A percentile compares a stretch with the other conserved stretches of the same genome.
These are phyloP conservation scores for Saccharomycopsis sp. DNA, from an alignment of 805 yeast species.

Conservation along the genomic window DNA sequence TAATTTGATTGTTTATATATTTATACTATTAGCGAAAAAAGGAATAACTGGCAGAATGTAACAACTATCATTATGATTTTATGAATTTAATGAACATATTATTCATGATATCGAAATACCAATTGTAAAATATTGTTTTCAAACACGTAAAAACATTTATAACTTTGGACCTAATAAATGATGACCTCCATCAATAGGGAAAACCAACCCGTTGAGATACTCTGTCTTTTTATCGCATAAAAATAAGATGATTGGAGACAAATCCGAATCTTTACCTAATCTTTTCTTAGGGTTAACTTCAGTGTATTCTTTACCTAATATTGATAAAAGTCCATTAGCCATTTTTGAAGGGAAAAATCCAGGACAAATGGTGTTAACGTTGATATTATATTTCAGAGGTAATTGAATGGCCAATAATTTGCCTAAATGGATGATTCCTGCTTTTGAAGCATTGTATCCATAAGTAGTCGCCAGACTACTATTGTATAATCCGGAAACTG, in stretches of 20 bases:
- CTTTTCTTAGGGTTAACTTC: constrained; percentile 50
- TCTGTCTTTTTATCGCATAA: constrained; percentile 45
- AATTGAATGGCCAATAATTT: constrained; percentile 53
- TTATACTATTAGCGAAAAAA: too few relatives aligned
- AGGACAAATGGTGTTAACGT: constrained; percentile 63
- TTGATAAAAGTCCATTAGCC: constrained; percentile 52
- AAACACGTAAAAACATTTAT: not conserved
- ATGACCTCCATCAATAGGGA: constrained; percentile 66
- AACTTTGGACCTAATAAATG: constrained; percentile 28
- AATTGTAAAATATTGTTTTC: too few relatives aligned
- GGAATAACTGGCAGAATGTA: too few relatives aligned
- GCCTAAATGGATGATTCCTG: constrained; percentile 63
- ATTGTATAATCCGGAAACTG: constrained; percentile 44
- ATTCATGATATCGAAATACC: too few relatives aligned
- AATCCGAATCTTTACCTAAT: constrained; percentile 51
- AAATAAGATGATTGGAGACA: constrained; percentile 44
- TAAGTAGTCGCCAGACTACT: constrained; percentile 35
- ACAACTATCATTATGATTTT: too few relatives aligned
- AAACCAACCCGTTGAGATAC: constrained; percentile 55
- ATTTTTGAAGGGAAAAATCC: constrained; percentile 71
- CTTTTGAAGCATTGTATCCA: constrained; percentile 66
- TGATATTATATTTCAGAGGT: constrained; percentile 50
- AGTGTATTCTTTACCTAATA: constrained; percentile 35
- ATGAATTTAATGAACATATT: too few relatives aligned
- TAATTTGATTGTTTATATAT: too few relatives aligned